Base-by-base conservation (phyloP, 257 asterid species). In the Echium plantagineum region DNA sequence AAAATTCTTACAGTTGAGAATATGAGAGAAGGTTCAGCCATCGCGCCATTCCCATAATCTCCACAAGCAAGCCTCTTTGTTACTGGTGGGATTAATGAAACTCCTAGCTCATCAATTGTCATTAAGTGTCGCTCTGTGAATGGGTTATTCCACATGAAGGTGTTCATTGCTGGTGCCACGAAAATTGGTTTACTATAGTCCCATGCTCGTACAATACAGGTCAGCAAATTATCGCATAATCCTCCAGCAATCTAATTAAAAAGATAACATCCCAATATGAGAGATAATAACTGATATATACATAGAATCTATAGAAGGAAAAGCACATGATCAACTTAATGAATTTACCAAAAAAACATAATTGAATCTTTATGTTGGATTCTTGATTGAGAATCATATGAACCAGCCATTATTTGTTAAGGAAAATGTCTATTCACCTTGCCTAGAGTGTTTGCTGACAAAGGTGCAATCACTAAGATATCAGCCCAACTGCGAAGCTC, bases 361-460 rank as follows among this genome's bases (percentile, higher is more conserved):
- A 24, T 3, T 24, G 26, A 24, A 24, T n/a, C n/a, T n/a, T n/a
- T n/a, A n/a, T n/a, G n/a, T n/a, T n/a, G n/a, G n/a, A n/a, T n/a
- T n/a, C n/a, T n/a, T n/a, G n/a, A n/a, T n/a, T n/a, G n/a, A n/a
- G n/a, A n/a, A 19, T 31, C 7, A 16, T 49, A 19, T 10, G 16
- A 17, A 18, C 1, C 9, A 9, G 31, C 54, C 56, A 21, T 5
- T 30, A 61, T 7, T 35, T 35, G 46, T 35, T 35, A 35, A 35
- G 46, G 24, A 24, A 35, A 35, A 35, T 35, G 31, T 3, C 21
- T 61, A 21, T 51, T 58, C 73, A 90, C 94, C 97, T 90, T 87
- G 70, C 79, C 96, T 62, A 90, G 98, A 22, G 98, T 90, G 75
- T 90, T 87, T 57, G 98, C 96, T 5, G 98, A 90, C 66, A 90